phyloP scores from a whole-genome alignment of 2,329 filamentous ascomycete species.

The Lecanicillium sp. region DNA sequence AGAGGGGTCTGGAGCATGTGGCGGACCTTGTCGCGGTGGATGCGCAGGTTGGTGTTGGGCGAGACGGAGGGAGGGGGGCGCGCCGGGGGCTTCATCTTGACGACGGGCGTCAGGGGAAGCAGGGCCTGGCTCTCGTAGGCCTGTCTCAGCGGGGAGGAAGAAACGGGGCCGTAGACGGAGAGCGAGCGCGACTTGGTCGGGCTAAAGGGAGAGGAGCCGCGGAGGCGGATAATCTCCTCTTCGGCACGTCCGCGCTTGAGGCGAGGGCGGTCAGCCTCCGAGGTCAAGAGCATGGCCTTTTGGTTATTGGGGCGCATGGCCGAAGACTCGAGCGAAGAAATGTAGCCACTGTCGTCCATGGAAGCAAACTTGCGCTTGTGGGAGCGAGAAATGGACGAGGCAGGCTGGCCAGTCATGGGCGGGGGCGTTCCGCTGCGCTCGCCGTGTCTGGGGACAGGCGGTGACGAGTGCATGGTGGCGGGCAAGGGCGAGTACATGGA shows the following conservation, averaged over 20 bases:
- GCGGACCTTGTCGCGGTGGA: constrained; percentile 78
- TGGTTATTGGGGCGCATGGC: constrained; percentile 66
- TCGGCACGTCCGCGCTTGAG: constrained; percentile 89
- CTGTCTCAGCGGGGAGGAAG: constrained; percentile 64
- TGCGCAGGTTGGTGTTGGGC: constrained; percentile 83
- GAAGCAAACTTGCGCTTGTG: constrained; percentile 73
- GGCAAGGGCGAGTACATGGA: constrained; percentile 65
- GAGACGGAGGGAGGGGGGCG: constrained; percentile 68
- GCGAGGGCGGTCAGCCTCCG: constrained; percentile 71
- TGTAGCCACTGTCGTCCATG: constrained; percentile 92
- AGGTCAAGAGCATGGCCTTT: constrained; percentile 60
- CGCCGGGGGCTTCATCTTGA: constrained; percentile 65
- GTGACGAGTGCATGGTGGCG: constrained; percentile 78
- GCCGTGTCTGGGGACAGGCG: constrained; percentile 62
- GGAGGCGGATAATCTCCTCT: constrained; percentile 88
- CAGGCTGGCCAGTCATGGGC: constrained; percentile 53
- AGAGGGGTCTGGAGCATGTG: constrained; percentile 75
- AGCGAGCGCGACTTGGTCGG: constrained; percentile 64
- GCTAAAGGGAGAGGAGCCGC: constrained; percentile 89
- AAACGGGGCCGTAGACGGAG: constrained; percentile 45
- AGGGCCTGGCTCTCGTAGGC: constrained; percentile 54
- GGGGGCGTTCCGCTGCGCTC: constrained; percentile 70
- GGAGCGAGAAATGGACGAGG: constrained; percentile 59
- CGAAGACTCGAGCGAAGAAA: constrained; percentile 91
- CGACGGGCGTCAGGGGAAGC: constrained; percentile 74